Conservation (phyloP, 2,329 filamentous ascomycete genomes). For the Colletotrichum sp. region DNA sequence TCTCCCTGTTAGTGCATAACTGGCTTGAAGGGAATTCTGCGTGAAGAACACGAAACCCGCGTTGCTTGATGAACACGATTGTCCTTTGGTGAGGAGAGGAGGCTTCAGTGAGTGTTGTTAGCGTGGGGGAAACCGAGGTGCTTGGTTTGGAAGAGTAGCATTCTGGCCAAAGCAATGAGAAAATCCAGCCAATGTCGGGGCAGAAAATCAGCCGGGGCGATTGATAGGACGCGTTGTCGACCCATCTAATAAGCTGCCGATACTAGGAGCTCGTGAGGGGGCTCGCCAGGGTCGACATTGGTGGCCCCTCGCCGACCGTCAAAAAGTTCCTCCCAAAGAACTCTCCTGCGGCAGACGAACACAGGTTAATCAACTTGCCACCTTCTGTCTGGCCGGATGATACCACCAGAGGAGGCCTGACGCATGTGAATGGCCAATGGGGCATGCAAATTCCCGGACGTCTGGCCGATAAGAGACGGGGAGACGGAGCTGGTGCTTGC, state of each 20-base stretch:
- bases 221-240: neutral
- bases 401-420: neutral
- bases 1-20: neutral
- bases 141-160: neutral
- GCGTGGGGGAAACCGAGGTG: neutral
- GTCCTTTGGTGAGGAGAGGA: neutral
- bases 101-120: neutral
- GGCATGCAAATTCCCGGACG: neutral
- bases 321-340: constrained; percentile 14
- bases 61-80: neutral
- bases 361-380: constrained; percentile 8
- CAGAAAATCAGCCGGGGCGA: neutral
- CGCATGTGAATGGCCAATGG: neutral
- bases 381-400: neutral
- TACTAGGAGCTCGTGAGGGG: neutral
- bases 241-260: constrained; percentile 13
- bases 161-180: neutral
- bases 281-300: neutral
- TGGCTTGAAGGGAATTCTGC: neutral
- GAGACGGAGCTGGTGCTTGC: neutral
- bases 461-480: neutral
- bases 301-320: neutral
- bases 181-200: neutral
- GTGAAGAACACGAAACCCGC: neutral
- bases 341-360: neutral